Evolutionary conservation across 2,329 filamentous ascomycete species (phyloP), one percentile per base, ranked within the genome.

Genomic region (Pestalotiopsis sp.): DNA sequence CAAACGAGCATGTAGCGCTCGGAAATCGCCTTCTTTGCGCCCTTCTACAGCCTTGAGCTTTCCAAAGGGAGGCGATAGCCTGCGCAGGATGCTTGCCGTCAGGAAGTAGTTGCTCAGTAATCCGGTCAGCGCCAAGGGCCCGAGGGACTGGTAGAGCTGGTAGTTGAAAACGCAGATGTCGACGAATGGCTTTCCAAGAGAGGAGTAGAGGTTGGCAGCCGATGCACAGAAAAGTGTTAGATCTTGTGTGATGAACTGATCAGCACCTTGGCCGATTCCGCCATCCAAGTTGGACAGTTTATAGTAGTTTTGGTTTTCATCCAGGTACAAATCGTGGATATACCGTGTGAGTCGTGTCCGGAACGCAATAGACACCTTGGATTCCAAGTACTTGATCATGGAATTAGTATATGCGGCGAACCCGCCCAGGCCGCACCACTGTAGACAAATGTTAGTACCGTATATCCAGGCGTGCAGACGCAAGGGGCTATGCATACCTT

Each of bases 91-190:
- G 70, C 93, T 97, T 2, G 96, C 96, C 0, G 96, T 99, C 64
- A 96, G 83, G 81, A 98, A 94, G 80, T 99, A 99, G 77, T 97
- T 98, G 77, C 93, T 92, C 72, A 97, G 81, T 38, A 99, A 87
- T 1, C 94, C 95, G 4, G 91, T 92, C 67, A 98, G 82, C 0
- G 96, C 96, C 20, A 98, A 81, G 1, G 95, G 94, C 0, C 96
- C 96, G 0, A 99, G 85, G 0, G 94, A 97, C 44, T 91, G 91
- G 79, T 97, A 97, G 0, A 99, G 88, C 79, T 99, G 96, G 78
- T 97, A 99, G 80, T 97, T 99, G 85, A 99, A 99, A 60, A 98
- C 96, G 72, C 94, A 93, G 2, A 99, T 85, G 78, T 99, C 96
- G n/a, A 99, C 93, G 71, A 98, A 90, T 0, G 96, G 96, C 79